Evolutionary conservation across 208 protist species (phyloP), one percentile per base, ranked within the genome.

Genomic region (Leishmania tropica): DNA sequence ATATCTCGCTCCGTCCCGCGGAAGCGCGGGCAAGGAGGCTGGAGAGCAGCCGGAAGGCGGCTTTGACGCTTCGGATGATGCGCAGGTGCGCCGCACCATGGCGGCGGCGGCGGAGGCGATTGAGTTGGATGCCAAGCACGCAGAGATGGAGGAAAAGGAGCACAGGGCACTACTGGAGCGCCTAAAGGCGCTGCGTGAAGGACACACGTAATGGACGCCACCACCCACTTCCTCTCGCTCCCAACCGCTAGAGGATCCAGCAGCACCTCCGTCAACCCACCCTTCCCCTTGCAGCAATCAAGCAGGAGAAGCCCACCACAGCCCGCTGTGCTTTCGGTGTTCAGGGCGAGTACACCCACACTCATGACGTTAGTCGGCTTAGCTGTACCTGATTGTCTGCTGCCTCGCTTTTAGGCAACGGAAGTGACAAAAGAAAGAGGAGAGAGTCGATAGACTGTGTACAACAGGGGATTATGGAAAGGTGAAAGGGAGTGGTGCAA

Each of bases 111-210:
- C 84, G 53, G 92, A 96, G 17, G 83, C 88, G 68, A 85, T 86
- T n/a, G 45, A 90, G 76, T 60, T 93, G 76, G 86, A 93, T 56
- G 71, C 88, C 56, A 85, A 89, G 62, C 88, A 91, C 65, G 82
- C 88, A 31, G 85, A 93, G 40, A 67, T 80, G 31, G 86, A 86
- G n/a, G 85, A 87, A 31, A 71, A 84, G 40, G 89, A 94, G 68
- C 87, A 94, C 75, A 74, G 70, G n/a, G 78, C 91, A 54, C 84
- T 96, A 53, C 83, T 78, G 64, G 83, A 79, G 40, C 88, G 90
- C 40, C 72, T 94, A 54, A 85, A 90, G 51, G 92, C 92, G 47
- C 79, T 95, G 71, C 84, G 81, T 6, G 67, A 82, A 37, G 74
- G 71, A 1, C 62, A 45, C 10, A 87, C 85, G 65, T 85, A 87